A percentile compares a stretch with the other conserved stretches of the same genome.
These are phyloP conservation scores for Fusarium acutatum DNA, from an alignment of 2,329 filamentous ascomycete species.

Conservation along the genomic window DNA sequence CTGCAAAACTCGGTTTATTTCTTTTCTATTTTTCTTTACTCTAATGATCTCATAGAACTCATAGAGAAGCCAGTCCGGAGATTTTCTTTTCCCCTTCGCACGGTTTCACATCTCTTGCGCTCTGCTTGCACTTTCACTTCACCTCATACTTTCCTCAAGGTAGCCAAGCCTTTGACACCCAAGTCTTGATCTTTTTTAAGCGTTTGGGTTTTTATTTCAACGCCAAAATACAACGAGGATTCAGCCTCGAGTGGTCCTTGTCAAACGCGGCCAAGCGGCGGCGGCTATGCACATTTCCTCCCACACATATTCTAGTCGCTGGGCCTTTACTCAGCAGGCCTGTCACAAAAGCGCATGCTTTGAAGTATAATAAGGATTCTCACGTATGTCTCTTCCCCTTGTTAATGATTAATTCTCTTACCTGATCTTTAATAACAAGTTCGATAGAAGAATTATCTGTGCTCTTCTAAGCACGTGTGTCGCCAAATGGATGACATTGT, in stretches of 20 bases:
- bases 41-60: neutral
- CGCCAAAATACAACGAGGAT: neutral
- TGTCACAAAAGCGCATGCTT: slow-evolving; percentile 16
- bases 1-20: neutral
- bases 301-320: slow-evolving; percentile 3
- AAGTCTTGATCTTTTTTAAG: neutral
- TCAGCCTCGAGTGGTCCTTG: neutral
- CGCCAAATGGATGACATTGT: slow-evolving; percentile 39
- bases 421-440: neutral
- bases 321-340: slow-evolving; percentile 24
- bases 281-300: slow-evolving; percentile 32
- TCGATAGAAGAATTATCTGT: slow-evolving; percentile 1
- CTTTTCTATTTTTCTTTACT: neutral
- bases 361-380: neutral
- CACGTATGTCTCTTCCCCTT: neutral
- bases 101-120: neutral
- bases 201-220: neutral
- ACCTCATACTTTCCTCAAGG: neutral
- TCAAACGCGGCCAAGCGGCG: slow-evolving; percentile 10
- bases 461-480: neutral
- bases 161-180: neutral
- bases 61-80: neutral
- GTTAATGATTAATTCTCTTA: neutral
- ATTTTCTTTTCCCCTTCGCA: neutral
- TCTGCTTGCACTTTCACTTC: neutral